Conservation (phyloP, 2,329 filamentous ascomycete species). For the Cryphonectria radicalis region DNA sequence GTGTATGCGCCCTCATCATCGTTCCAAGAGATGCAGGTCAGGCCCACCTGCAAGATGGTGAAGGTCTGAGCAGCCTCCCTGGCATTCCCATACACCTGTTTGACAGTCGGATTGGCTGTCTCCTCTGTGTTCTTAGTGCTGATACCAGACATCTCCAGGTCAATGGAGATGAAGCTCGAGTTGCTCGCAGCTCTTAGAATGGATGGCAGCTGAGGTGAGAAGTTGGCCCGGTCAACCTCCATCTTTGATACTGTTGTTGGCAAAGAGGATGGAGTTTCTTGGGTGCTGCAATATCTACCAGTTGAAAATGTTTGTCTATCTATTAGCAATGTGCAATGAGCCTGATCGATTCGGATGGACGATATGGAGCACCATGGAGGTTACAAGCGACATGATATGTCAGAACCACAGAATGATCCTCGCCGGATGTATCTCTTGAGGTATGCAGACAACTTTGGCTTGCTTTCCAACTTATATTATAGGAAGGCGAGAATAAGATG, state of each 20-base stretch:
- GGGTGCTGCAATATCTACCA: neutral
- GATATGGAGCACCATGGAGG: neutral
- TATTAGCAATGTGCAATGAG: neutral
- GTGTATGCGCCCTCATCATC: conserved; percentile 30
- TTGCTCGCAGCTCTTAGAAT: conserved; percentile 38
- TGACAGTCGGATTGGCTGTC: conserved; percentile 14
- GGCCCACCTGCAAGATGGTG: conserved; percentile 42
- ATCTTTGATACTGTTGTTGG: conserved; percentile 30
- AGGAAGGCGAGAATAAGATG: neutral
- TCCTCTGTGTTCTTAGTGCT: neutral
- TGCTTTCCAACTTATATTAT: neutral
- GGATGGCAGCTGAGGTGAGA: conserved; percentile 37
- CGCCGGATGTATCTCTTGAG: neutral
- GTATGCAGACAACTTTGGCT: neutral
- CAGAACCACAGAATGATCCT: neutral
- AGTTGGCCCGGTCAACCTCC: conserved; percentile 36
- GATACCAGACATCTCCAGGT: conserved; percentile 46
- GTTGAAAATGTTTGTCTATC: neutral
- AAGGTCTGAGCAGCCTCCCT: conserved; percentile 38
- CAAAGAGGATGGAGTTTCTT: too few relatives aligned
- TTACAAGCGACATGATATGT: neutral
- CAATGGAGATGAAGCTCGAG: conserved; percentile 41
- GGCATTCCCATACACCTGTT: conserved; percentile 37
- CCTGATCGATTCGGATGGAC: neutral
- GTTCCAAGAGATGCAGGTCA: conserved; percentile 39